Percentiles rank a stretch among this genome's conserved stretches.
These are phyloP conservation scores for Starmerella stigmatis DNA, from an alignment of 805 yeast species.

Conservation along the genomic window DNA sequence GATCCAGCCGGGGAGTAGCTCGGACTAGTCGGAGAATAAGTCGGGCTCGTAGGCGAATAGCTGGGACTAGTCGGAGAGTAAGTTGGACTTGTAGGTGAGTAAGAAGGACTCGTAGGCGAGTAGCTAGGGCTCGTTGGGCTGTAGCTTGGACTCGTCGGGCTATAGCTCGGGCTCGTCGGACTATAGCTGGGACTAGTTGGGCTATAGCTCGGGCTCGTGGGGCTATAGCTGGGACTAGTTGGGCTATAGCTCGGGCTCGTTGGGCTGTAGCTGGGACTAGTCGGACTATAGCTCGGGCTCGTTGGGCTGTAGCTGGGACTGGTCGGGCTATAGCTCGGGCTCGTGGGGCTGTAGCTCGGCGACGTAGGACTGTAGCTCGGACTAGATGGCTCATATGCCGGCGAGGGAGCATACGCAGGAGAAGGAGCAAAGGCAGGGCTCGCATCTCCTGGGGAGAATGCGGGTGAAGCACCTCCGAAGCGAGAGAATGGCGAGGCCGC, in stretches of 20 bases:
- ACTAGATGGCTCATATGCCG: constrained; percentile 63
- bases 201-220: constrained; percentile 55
- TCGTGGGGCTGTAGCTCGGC: constrained; percentile 57
- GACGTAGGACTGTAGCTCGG: constrained; percentile 59
- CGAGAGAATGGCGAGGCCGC: constrained; percentile 45
- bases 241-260: constrained; percentile 51
- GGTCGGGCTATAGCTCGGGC: constrained; percentile 38
- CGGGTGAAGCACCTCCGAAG: constrained; percentile 36
- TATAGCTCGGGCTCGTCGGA: constrained; percentile 54
- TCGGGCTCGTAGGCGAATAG: constrained; percentile 66
- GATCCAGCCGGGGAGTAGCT: constrained; percentile 64
- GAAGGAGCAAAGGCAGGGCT: constrained; percentile 63
- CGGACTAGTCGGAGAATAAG: constrained; percentile 52
- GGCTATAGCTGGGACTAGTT: constrained; percentile 50
- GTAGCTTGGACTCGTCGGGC: constrained; percentile 57
- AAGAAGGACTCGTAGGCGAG: constrained; percentile 63
- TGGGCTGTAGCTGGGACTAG: constrained; percentile 61
- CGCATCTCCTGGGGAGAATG: constrained; percentile 55
- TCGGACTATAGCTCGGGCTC: constrained; percentile 41
- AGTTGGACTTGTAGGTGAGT: constrained; percentile 64
- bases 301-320: constrained; percentile 24
- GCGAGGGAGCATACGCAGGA: constrained; percentile 60
- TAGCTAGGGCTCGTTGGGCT: constrained; percentile 72
- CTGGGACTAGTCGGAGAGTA: constrained; percentile 54
- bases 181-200: constrained; percentile 59